Evolutionary conservation across 2,329 filamentous ascomycete genomes (phyloP), one percentile per base, ranked within the genome.

Genomic region (Cladosporium sp.): DNA sequence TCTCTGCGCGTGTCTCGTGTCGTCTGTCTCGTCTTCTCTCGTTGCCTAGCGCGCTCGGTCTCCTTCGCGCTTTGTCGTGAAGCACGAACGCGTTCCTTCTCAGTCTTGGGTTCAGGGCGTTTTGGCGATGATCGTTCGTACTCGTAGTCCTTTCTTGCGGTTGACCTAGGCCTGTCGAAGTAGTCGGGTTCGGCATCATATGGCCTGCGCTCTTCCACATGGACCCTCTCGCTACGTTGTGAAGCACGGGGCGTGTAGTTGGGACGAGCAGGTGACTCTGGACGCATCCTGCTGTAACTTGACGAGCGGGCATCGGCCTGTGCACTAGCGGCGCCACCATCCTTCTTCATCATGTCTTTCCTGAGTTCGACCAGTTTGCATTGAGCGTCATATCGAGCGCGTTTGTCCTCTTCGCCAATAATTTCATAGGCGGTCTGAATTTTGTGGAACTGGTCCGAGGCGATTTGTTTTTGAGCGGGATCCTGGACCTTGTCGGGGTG

Each of bases 371-470:
- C 83, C 61, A 92, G 73, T 66, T 80, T 84, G 61, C 88, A 79
- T 69, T 87, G 82, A 53, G 91, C 85, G 74, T 97, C 91, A 73
- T 97, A 96, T 64, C 86, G 85, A 58, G 78, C 74, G 59, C 90
- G 81, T 70, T 87, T 84, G 6, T 77, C 79, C 25, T 93, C 88
- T 70, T 97, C 87, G 68, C 85, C 89, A 60, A 99, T 83, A 28
- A 94, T 80, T 74, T 97, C 94, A 74, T 96, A 99, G 51, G 94
- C 92, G 66, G 92, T 85, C 73, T 97, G 92, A 34, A 97, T 90
- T 71, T 85, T 86, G 74, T 97, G 91, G 69, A 97, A 99, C 74
- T 96, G 87, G 65, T 91, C 87, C 66, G 89, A 85, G 73, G 92
- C 95, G 65, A 84, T 78, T 59, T 85, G 84, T 74, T 94, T 95